Base-by-base conservation (phyloP, 1,139 yeast genomes). In the Wickerhamomyces sp. region DNA sequence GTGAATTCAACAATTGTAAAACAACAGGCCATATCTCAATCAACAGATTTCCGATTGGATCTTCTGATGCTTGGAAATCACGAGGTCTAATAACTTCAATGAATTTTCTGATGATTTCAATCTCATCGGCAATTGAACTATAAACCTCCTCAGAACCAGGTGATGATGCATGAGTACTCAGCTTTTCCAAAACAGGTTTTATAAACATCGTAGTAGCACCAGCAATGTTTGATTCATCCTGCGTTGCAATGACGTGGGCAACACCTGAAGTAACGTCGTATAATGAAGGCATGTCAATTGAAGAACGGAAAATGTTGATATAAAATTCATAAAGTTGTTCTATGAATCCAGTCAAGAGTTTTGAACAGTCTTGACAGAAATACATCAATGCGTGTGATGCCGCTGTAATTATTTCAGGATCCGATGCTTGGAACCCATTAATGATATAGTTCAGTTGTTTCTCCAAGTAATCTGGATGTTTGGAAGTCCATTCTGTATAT, bases 371-470 rank as follows among this genome's bases (percentile, higher is more conserved):
- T 52, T 85, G 85, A 62, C 97, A 89, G 54, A 93, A 86, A 54
- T 79, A 89, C 89, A 87, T 87, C 51, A 93, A 70, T 1, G 99
- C 95, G 58, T 86, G 91, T 0, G 96, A 84, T 0, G 97, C 88
- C 0, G 98, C 96, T 33, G 80, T 74, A 23, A 81, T 68, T 24
- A 86, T 82, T 22, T 83, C 86, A 18, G 63, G 55, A 31, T 54
- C 43, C 13, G 57, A 46, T 2, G 48, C 49, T 39, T 73, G 73
- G 51, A 91, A 86, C 0, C 96, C 95, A 42, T 70, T 71, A 36
- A 82, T 84, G 45, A 93, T 87, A 55, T 88, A 91, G 47, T 82
- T 80, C 40, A 93, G 69, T 58, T 89, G 96, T 32, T 79, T 73
- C 57, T 86, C 93, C 42, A 93, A 66, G 49, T 70, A 83, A 42